Evolutionary conservation across 805 yeast species (phyloP), one percentile per base, ranked within the genome.

Genomic region (Metschnikowia santaceciliae): DNA sequence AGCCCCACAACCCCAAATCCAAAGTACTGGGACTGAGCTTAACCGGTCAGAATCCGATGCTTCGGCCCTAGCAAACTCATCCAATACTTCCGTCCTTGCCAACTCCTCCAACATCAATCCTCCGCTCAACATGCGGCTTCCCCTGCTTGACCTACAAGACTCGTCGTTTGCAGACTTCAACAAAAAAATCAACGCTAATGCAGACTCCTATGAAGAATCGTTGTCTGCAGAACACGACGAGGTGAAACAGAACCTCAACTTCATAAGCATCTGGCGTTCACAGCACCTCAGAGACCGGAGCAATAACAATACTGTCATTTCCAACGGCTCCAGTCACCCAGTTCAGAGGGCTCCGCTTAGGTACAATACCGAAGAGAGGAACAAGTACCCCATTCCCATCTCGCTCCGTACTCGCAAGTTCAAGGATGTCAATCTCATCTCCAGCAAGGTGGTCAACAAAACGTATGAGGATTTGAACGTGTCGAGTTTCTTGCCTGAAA

Each of bases 401-500:
- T 48, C 65, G 1, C 45, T 67, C 42, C 59, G 64, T 48, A 61
- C 66, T 14, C 67, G 62, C 51, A 68, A 62, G 48, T 69, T 74
- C 58, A 71, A 64, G 50, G 76, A 72, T 38, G 74, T 72, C 15
- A 72, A 70, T 56, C 73, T 78, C 5, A 62, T 70, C 51, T 69
- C 78, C 3, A 68, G 75, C 46, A 66, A 69, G 50, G 67, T 73
- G 4, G 77, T 75, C 14, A 73, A 74, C 56, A 74, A 79, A 26
- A 71, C 71, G 19, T 60, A 64, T 52, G 75, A 72, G 46, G 79
- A 75, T 41, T 57, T 76, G 30, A 61, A 76, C 32, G 70, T 70
- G 1, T 71, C 74, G 20, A 66, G 70, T 50, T 66, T 72, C 38
- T 65, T 79, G 46, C 82, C 82, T 3, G 79, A 79, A 53, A 46